Percentiles rank a stretch among this genome's conserved stretches.
Evolutionary conservation across 108 stramenopile species (phyloP).

Genomic region (Tribonema minus): DNA sequence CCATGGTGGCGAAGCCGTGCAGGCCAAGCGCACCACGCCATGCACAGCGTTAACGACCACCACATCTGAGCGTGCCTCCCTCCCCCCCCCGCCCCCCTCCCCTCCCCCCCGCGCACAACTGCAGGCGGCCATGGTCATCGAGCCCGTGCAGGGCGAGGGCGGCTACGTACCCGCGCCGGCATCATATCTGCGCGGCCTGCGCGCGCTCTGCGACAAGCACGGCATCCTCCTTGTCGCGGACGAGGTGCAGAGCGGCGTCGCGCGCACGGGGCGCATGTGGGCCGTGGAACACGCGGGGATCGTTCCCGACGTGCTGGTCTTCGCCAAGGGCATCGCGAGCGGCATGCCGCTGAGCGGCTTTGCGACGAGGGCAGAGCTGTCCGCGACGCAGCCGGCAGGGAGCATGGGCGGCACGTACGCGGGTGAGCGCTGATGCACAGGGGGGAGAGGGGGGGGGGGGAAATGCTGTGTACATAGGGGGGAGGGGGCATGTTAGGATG

Average conservation of each 20-base stretch:
- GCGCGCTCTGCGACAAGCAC: constrained; percentile 60
- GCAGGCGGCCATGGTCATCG: constrained; percentile 60
- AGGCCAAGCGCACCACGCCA: no score
- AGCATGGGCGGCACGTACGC: constrained; percentile 69
- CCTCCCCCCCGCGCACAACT: no score
- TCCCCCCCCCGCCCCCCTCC: no score
- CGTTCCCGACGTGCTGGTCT: constrained; percentile 65
- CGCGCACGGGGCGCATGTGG: constrained; percentile 25
- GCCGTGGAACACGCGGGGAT: constrained; percentile 44
- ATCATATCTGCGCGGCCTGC: constrained; percentile 53
- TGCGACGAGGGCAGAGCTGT: constrained; percentile 58
- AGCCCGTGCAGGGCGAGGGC: constrained; percentile 66
- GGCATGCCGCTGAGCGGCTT: constrained; percentile 68
- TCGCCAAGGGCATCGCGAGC: constrained; percentile 68
- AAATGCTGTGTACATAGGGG: no score
- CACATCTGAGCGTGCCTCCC: no score
- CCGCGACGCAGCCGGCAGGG: constrained; percentile 57
- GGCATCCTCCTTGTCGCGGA: constrained; percentile 46
- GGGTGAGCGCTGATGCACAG: constrained; percentile 35
- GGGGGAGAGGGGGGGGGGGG: no score
- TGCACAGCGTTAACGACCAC: background rate
- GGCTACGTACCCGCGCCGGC: constrained; percentile 63
- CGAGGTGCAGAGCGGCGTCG: constrained; percentile 52
- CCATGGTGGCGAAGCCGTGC: no score
- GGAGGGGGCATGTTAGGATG: no score